Evolutionary conservation across 331 rosid genomes (phyloP), one percentile per base, ranked within the genome.

Genomic region (Prunus yedoensis): DNA sequence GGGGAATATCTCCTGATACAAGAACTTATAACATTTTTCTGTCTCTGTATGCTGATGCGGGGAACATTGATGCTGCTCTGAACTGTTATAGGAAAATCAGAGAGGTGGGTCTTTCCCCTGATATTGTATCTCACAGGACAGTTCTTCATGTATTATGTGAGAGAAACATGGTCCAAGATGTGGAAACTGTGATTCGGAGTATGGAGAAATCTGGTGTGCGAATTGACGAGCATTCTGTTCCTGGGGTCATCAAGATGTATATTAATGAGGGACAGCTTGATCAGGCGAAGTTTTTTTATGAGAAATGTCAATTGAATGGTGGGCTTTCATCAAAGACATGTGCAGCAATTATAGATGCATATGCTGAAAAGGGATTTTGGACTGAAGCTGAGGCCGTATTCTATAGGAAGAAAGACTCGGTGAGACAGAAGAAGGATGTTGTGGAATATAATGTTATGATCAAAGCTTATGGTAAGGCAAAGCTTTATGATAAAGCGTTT

Each of bases 351-450:
- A 81, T 90, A 57, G 96, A 94, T 86, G 92, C 74, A 64, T 94
- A 85, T 79, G 98, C 96, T 17, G 98, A 91, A 74, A 92, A 80
- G 74, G 95, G 96, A 45, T 86, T 86, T 57, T 94, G 93, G 91
- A 85, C 77, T 14, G 93, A 91, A 81, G 96, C 97, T 0, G 98
- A 91, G 87, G 71, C 75, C 2, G 3, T 94, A 56, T 94, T 91
- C 79, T 80, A 70, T 43, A 62, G 89, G 83, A 80, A 78, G 79
- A 83, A 85, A 81, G 89, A 86, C 23, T 56, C 41, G 68, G 63
- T 68, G 21, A 87, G 88, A 56, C 79, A 81, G 82, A 50, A 67
- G 28, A 89, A 85, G 87, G 92, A 84, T 79, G 83, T 89, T 73
- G 25, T 87, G 28, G 99, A 94, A 77, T 90, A 83, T 77, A 94